Percentiles rank a stretch among this genome's conserved stretches.
Evolutionary conservation across 1,284 basidiomycete genomes (phyloP).

Genomic region (Kwoniella shivajii): DNA sequence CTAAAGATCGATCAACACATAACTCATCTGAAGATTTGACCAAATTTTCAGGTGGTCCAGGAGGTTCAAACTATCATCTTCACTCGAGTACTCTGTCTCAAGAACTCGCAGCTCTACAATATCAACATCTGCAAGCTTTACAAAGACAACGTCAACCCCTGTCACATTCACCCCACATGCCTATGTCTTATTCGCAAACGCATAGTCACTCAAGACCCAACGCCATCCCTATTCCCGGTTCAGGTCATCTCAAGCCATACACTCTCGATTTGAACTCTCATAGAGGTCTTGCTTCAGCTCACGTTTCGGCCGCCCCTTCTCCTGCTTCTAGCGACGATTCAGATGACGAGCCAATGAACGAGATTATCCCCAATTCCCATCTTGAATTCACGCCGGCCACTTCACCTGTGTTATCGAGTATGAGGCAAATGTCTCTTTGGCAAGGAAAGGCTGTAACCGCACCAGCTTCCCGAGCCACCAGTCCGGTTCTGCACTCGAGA

Average conservation of each 20-base stretch:
- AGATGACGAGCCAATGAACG: conserved; percentile 46
- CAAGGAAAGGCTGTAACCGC: conserved; percentile 49
- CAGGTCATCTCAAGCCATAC: conserved; percentile 42
- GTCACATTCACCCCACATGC: conserved; percentile 5
- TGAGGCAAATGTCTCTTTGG: conserved; percentile 62
- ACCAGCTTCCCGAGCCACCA: conserved; percentile 45
- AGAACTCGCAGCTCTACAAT: conserved; percentile 24
- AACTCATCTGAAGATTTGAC: conserved; percentile 26
- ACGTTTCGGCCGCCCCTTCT: conserved; percentile 45
- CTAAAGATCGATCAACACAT: conserved; percentile 46
- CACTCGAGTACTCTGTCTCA: conserved; percentile 41
- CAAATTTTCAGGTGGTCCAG: conserved; percentile 19
- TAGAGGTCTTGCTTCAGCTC: conserved; percentile 38
- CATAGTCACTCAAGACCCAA: conserved; percentile 9
- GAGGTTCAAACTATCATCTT: conserved; percentile 33
- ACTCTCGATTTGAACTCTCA: conserved; percentile 45
- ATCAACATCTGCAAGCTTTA: conserved; percentile 41
- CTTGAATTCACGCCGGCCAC: conserved; percentile 57
- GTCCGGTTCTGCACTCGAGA: conserved; percentile 45
- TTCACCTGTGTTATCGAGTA: conserved; percentile 78
- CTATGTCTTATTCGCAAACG: conserved; percentile 7
- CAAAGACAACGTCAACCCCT: conserved; percentile 24
- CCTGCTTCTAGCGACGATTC: conserved; percentile 49
- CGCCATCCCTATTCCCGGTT: conserved; percentile 11
- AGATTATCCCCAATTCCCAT: conserved; percentile 25